These are phyloP conservation scores for Colletotrichum eleusines DNA, from an alignment of 2,329 filamentous ascomycete species.

Conservation along the genomic window DNA sequence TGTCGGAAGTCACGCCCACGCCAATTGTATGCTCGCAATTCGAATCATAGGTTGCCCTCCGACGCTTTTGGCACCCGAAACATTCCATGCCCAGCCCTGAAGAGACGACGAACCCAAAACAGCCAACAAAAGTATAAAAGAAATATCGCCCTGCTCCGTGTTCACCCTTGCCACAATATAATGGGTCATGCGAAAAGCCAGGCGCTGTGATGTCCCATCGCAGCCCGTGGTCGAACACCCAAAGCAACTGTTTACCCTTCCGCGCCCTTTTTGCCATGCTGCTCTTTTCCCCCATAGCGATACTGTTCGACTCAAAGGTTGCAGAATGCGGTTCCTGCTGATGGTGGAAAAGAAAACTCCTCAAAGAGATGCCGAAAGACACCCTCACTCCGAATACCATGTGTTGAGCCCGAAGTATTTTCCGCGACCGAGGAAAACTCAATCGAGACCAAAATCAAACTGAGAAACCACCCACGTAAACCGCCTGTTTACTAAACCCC, in stretches of 20 bases:
- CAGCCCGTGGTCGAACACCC: slow-evolving; percentile 21
- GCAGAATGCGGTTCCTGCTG: slow-evolving; percentile 40
- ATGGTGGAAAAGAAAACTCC: slow-evolving; percentile 42
- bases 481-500: slow-evolving; percentile 14
- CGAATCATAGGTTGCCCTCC: slow-evolving; percentile 39
- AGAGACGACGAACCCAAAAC: slow-evolving; percentile 28
- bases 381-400: slow-evolving; percentile 41
- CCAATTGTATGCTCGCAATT: slow-evolving; percentile 41
- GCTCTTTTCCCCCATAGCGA: slow-evolving; percentile 28
- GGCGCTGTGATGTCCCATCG: slow-evolving; percentile 30
- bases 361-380: slow-evolving; percentile 39
- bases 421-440: slow-evolving; percentile 40
- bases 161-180: slow-evolving; percentile 36
- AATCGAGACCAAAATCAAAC: slow-evolving; percentile 39
- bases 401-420: slow-evolving; percentile 41
- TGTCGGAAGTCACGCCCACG: slow-evolving; percentile 39
- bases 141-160: slow-evolving; percentile 35
- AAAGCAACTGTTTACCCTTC: slow-evolving; percentile 26
- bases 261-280: slow-evolving; percentile 37
- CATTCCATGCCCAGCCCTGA: slow-evolving; percentile 32
- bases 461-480: slow-evolving; percentile 33
- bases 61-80: slow-evolving; percentile 39
- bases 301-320: slow-evolving; percentile 41
- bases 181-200: slow-evolving; percentile 31
- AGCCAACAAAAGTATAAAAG: slow-evolving; percentile 4